Conservation (phyloP, 495 filamentous ascomycete species). For the Staphylotrichum longicolle region DNA sequence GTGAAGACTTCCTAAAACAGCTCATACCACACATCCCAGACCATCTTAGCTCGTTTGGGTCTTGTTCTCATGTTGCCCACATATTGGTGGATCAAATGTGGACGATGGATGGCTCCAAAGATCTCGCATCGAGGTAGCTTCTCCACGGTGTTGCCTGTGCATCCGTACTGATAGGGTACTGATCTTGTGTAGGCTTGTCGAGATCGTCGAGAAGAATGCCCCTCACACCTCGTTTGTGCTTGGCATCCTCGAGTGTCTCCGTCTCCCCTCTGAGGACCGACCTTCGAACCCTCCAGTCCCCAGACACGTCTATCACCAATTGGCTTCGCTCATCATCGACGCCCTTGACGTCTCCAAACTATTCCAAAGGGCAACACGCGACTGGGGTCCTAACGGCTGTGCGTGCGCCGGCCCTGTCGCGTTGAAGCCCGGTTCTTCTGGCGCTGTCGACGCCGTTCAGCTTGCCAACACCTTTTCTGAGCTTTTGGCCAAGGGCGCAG, state of each 20-base stretch:
- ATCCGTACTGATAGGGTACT: no score
- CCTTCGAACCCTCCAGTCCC: not conserved
- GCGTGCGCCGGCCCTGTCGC: not conserved
- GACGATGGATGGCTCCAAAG: not conserved
- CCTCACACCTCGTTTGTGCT: constrained; percentile 18
- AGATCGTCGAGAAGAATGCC: constrained; percentile 17
- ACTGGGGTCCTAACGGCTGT: not conserved
- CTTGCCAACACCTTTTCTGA: constrained; percentile 17
- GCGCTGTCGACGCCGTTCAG: constrained; percentile 3
- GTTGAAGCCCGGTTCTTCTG: not conserved
- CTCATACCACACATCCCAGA: not conserved
- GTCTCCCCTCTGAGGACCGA: not conserved
- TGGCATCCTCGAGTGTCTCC: constrained; percentile 18
- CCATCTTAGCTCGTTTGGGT: not conserved
- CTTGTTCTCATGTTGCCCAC: not conserved
- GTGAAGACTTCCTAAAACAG: not conserved
- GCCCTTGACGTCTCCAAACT: constrained; percentile 17
- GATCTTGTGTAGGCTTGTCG: constrained; percentile 8
- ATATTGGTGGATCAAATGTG: not conserved
- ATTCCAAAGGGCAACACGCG: not conserved
- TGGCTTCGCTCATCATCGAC: constrained; percentile 7
- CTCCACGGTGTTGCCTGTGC: no score
- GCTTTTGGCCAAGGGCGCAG: constrained; percentile 7
- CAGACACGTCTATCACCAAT: not conserved
- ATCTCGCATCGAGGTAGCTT: not conserved